These are phyloP conservation scores for Phytophthora pseudosyringae DNA, from an alignment of 352 stramenopile genomes.

Conservation along the genomic window DNA sequence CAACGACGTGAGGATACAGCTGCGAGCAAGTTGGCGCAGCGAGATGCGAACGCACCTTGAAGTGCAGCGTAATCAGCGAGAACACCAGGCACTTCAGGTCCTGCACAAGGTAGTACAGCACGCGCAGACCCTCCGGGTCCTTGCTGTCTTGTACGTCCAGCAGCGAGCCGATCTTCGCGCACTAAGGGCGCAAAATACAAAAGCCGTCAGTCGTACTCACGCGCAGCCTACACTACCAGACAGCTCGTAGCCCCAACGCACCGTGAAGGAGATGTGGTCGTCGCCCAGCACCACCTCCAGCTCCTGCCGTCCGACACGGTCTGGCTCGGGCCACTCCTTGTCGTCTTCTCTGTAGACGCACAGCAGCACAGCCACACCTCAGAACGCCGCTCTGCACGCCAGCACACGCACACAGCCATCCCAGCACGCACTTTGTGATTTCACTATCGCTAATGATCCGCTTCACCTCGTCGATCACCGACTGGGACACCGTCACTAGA, in stretches of 20 bases:
- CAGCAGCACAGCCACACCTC: constrained; percentile 13
- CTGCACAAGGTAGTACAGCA: constrained; percentile 98
- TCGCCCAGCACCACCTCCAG: constrained; percentile 96
- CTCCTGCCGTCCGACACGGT: constrained; percentile 93
- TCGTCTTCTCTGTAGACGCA: constrained; percentile 88
- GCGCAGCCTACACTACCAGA: neutral
- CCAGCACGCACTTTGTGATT: constrained; percentile 84
- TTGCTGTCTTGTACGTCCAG: constrained; percentile 96
- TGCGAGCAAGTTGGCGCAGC: constrained; percentile 1
- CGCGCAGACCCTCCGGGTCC: constrained; percentile 93
- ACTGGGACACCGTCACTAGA: constrained; percentile 89
- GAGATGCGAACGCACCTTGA: constrained; percentile 80
- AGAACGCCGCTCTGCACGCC: neutral
- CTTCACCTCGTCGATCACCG: constrained; percentile 95
- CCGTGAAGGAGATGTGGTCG: constrained; percentile 97
- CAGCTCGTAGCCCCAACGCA: constrained; percentile 29
- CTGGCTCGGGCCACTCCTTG: constrained; percentile 95
- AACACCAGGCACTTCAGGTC: constrained; percentile 98
- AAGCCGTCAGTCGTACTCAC: neutral
- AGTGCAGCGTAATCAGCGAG: constrained; percentile 97
- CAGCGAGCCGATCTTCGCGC: constrained; percentile 96
- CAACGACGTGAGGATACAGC: constrained; percentile 25
- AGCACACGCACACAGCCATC: neutral
- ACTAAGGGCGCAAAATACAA: constrained; percentile 50
- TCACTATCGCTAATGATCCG: constrained; percentile 93